phyloP scores from a whole-genome alignment of 495 filamentous ascomycete genomes.

The Hyaloscypha bicolor region DNA sequence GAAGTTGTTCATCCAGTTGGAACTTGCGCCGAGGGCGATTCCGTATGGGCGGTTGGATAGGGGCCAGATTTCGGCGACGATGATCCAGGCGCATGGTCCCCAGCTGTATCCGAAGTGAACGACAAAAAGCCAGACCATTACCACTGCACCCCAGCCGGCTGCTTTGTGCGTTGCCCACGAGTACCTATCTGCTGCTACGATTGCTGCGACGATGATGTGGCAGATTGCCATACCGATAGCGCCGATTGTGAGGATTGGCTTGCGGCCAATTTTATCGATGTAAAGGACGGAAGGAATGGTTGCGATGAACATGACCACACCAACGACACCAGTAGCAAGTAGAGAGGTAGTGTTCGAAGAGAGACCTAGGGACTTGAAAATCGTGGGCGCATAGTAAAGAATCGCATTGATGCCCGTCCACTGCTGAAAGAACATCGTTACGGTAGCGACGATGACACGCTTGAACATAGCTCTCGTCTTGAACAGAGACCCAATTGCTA shows the following conservation, averaged over 20 bases:
- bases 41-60: conserved; percentile 73
- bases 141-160: conserved; percentile 77
- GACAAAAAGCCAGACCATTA: conserved; percentile 83
- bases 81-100: conserved; percentile 73
- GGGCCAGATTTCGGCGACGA: conserved; percentile 78
- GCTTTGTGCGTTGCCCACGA: conserved; percentile 59
- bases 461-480: conserved; percentile 73
- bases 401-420: conserved; percentile 77
- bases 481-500: conserved; percentile 74
- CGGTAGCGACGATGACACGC: conserved; percentile 65
- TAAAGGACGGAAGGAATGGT: conserved; percentile 71
- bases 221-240: conserved; percentile 61
- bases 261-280: conserved; percentile 62
- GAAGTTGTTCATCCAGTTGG: conserved; percentile 48
- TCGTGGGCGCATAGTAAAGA: conserved; percentile 68
- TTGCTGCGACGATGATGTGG: conserved; percentile 74
- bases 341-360: conserved; percentile 63
- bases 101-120: conserved; percentile 79
- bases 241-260: conserved; percentile 58
- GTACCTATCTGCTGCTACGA: conserved; percentile 66
- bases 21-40: conserved; percentile 67
- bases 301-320: conserved; percentile 72
- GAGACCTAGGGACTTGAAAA: conserved; percentile 72
- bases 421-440: conserved; percentile 75
- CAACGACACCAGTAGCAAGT: conserved; percentile 78